Evolutionary conservation across 805 yeast genomes (phyloP), one percentile per base, ranked within the genome.

Genomic region (Pichia insulana): DNA sequence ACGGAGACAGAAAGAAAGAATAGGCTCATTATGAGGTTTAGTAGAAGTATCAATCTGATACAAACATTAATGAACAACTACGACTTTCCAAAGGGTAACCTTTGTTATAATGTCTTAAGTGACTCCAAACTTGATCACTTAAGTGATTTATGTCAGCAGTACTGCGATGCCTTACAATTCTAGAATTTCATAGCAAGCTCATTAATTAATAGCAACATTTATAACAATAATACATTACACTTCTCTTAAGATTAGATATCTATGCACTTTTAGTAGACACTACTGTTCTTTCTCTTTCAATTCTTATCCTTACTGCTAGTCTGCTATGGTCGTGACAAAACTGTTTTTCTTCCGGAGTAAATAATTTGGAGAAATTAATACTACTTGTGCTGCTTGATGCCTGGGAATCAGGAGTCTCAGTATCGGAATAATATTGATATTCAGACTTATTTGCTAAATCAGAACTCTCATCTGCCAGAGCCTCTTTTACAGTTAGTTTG

Each of bases 111-210:
- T 38, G 68, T 64, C 12, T 46, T 64, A 41, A 61, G 59, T 44
- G 68, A 64, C 35, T 56, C 64, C 3, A 62, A 62, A 38, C 43
- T 64, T 37, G 68, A 64, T 41, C 57, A 63, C 34, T 36, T 55
- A 34, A 62, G 67, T 48, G 68, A 64, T 49, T 47, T 64, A 36
- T 64, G 67, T 37, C 68, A 64, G 42, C 68, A 64, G 41, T 64
- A 64, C 37, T 63, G 66, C 39, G 68, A 64, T 46, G 68, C 68
- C 1, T 46, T 64, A 40, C 68, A 64, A 39, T 60, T 63, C 45
- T 63, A 40, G 41, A 34, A 10, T 7, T 9, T 22, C 34, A 35
- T 19, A 40, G 3, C 27, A 36, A 12, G 9, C 34, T 20, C 22
- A 12, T 20, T 15, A 30, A 16, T 22, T 19, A 30, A 28, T 13